Conservation (phyloP, 345 rosid species). For the Hibiscus tridactylites region DNA sequence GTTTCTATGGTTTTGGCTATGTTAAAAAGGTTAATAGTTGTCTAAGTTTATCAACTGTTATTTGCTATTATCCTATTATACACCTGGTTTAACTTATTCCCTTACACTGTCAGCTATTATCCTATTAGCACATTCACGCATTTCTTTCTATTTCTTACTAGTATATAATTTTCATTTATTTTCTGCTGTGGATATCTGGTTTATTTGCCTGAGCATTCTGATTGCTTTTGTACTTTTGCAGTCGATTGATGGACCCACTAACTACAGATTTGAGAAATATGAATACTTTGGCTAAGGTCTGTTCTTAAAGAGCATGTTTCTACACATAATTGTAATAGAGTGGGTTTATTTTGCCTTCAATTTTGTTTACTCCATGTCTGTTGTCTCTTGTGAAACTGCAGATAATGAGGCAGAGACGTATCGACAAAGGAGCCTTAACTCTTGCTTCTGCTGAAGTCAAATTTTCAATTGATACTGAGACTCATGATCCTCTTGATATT, state of each 20-base stretch:
- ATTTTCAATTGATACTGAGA: slow-evolving; percentile 96
- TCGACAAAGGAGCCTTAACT: slow-evolving; percentile 89
- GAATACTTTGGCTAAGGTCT: slow-evolving; percentile 93
- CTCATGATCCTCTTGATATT: slow-evolving; percentile 98
- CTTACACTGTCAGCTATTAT: not conserved
- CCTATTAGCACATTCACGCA: not conserved
- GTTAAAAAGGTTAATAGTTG: not conserved
- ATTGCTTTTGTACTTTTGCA: slow-evolving; percentile 29
- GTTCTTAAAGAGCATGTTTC: not conserved
- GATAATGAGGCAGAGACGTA: slow-evolving; percentile 95
- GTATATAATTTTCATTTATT: not conserved
- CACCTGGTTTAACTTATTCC: not conserved
- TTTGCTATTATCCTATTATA: not conserved
- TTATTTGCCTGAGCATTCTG: slow-evolving; percentile 2
- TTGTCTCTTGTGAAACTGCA: slow-evolving; percentile 29
- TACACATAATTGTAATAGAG: not conserved
- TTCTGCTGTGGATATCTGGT: not conserved
- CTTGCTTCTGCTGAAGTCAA: slow-evolving; percentile 99
- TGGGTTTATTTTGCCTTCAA: slow-evolving; percentile 3
- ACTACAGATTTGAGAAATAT: slow-evolving; percentile 90
- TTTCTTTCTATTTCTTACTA: not conserved
- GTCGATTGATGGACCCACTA: slow-evolving; percentile 77
- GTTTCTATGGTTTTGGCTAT: not conserved
- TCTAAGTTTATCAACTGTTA: not conserved
- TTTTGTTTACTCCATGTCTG: slow-evolving; percentile 3